A percentile compares a stretch with the other conserved stretches of the same genome.
These are phyloP conservation scores for Diaporthe destruens DNA, from an alignment of 2,329 filamentous ascomycete genomes.

Conservation along the genomic window DNA sequence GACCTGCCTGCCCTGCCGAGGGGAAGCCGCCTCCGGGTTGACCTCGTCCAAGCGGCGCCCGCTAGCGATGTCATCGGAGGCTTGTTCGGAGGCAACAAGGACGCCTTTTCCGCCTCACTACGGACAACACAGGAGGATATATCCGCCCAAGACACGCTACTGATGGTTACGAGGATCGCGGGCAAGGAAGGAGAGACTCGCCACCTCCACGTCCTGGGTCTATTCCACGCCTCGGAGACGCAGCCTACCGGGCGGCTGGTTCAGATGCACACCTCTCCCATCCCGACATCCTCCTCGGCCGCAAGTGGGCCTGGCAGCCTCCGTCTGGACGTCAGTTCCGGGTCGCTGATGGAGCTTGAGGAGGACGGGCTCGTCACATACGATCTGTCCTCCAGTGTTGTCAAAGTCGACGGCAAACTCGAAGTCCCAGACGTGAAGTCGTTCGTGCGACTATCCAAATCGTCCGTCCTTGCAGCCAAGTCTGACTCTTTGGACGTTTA, in stretches of 20 bases:
- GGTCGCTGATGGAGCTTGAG: constrained; percentile 71
- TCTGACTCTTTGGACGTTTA: constrained; percentile 70
- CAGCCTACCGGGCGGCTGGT: constrained; percentile 35
- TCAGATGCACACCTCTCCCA: constrained; percentile 52
- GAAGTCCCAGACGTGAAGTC: constrained; percentile 66
- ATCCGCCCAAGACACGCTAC: constrained; percentile 65
- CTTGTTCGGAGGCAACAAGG: constrained; percentile 66
- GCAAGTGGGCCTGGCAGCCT: constrained; percentile 48
- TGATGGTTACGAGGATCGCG: constrained; percentile 60
- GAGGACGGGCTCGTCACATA: constrained; percentile 69
- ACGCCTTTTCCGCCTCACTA: constrained; percentile 65
- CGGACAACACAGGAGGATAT: constrained; percentile 58
- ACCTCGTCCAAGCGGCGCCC: constrained; percentile 61
- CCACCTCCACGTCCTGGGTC: constrained; percentile 53
- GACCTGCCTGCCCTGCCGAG: constrained; percentile 52
- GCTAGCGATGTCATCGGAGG: constrained; percentile 65
- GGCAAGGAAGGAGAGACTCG: constrained; percentile 46
- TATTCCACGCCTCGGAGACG: constrained; percentile 38
- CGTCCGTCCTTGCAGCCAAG: constrained; percentile 74
- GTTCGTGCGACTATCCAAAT: constrained; percentile 75
- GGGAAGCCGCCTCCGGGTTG: constrained; percentile 56
- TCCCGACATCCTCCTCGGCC: constrained; percentile 43
- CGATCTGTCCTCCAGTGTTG: constrained; percentile 72
- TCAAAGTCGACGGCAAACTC: constrained; percentile 69
- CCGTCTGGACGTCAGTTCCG: constrained; percentile 72